Percentiles rank a stretch among this genome's conserved stretches.
Conservation (phyloP, 768 basidiomycete genomes). For the Boletus edulis region DNA sequence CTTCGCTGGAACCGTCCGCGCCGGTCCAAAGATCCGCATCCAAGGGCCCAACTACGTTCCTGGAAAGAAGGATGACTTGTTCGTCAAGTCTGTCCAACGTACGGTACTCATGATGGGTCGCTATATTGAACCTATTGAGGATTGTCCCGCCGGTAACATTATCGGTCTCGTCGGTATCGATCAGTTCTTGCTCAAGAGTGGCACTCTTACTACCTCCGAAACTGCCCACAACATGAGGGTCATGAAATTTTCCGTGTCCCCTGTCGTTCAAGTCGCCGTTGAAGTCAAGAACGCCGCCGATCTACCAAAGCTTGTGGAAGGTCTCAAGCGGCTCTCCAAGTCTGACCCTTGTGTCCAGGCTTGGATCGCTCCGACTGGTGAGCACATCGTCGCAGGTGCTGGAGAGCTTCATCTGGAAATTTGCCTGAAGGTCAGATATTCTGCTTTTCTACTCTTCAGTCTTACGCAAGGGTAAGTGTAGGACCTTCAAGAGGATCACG, state of each 20-base stretch:
- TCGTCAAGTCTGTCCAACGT: conserved; percentile 97
- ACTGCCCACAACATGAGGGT: conserved; percentile 99
- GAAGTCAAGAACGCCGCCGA: conserved; percentile 99
- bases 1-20: conserved; percentile 96
- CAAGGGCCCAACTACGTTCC: conserved; percentile 99
- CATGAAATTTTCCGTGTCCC: conserved; percentile 99
- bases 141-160: conserved; percentile 99
- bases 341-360: conserved; percentile 99
- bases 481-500: conserved; percentile 99
- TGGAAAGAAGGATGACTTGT: conserved; percentile 98
- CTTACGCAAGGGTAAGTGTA: conserved; percentile 27
- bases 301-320: conserved; percentile 99
- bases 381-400: conserved; percentile 99
- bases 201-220: conserved; percentile 96
- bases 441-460: background rate
- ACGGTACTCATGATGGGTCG: conserved; percentile 99
- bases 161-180: conserved; percentile 99
- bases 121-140: conserved; percentile 97
- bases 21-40: conserved; percentile 98
- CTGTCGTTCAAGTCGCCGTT: conserved; percentile 98
- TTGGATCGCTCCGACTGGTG: conserved; percentile 88
- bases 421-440: conserved; percentile 80
- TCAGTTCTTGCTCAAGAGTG: conserved; percentile 99
- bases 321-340: conserved; percentile 99
- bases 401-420: conserved; percentile 99